Base-by-base conservation (phyloP, 305 asterid species). In the Fraxinus greggii region DNA sequence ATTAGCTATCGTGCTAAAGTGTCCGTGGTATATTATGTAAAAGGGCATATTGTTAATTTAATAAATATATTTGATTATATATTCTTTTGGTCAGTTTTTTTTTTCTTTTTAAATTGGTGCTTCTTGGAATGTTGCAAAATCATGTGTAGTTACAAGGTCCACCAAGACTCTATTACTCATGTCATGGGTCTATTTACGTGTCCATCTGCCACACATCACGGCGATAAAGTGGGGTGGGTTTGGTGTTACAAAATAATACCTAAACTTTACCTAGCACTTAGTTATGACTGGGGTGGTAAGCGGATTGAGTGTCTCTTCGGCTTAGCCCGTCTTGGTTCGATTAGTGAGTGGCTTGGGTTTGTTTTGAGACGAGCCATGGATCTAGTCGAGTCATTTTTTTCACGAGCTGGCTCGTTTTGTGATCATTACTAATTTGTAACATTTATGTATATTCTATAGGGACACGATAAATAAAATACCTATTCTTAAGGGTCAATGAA, bases 141-240 rank as follows among this genome's bases (percentile, higher is more conserved):
- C 83, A 81, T 84, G 92, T 89, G 78, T 56, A 48, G n/a, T 51
- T 61, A 78, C 72, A 85, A 91, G 90, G 81, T 87, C 90, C 89
- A 75, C 38, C 10, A 80, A 48, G 42, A 72, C 26, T 81, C 84
- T 72, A 51, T 85, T 21, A 48, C 81, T 73, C 82, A 23, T 51
- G 86, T 72, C 29, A 73, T 73, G 56, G 84, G 81, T 4, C 31
- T 80, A 69, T 70, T 15, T 72, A 10, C 15, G 56, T 80, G 65
- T n/a, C 24, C 48, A 40, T 1, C 56, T 23, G 69, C 88, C 88
- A 85, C 87, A 87, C 81, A 87, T 87, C 85, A 78, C 88, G 88
- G 88, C 67, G 59, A 56, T 82, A 13, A 40, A 40, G 51, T 40
- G 33, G 36, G 84, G 15, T 2, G 70, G 31, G 48, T 21, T 54